These are phyloP conservation scores for Phytopythium chamaehyphon DNA, from an alignment of 352 stramenopile genomes.

Conservation along the genomic window DNA sequence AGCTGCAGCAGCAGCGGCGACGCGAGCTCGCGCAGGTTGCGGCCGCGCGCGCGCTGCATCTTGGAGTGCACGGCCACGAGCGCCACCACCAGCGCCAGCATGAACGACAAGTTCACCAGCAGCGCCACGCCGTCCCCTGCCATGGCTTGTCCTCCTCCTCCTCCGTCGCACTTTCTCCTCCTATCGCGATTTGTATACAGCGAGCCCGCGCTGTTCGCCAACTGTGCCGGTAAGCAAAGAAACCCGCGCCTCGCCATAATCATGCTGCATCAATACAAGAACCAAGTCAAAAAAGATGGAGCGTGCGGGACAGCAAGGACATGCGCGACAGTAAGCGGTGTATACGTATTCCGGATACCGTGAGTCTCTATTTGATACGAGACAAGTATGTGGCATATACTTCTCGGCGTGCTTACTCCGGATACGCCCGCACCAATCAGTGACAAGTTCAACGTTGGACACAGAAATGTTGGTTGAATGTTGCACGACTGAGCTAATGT, in stretches of 20 bases:
- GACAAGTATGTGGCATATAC: neutral
- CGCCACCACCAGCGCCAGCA: conserved; percentile 30
- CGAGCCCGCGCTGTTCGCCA: neutral
- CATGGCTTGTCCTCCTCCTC: conserved; percentile 17
- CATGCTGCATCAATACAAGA: too few relatives aligned
- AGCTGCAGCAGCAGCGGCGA: conserved; percentile 56
- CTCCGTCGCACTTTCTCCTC: neutral
- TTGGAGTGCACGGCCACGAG: conserved; percentile 54
- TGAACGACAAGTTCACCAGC: conserved; percentile 37
- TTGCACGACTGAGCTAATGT: too few relatives aligned
- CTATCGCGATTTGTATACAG: conserved; percentile 2
- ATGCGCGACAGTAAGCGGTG: neutral
- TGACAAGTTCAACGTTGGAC: conserved; percentile 8
- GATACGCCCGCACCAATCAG: conserved; percentile 8
- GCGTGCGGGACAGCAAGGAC: too few relatives aligned
- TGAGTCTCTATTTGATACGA: neutral
- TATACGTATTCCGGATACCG: neutral
- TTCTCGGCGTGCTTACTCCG: neutral
- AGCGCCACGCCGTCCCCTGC: conserved; percentile 25
- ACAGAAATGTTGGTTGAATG: too few relatives aligned
- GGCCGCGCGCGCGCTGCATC: conserved; percentile 34
- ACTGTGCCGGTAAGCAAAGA: neutral
- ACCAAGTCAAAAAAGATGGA: too few relatives aligned
- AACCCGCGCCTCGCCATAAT: too few relatives aligned
- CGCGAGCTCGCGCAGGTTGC: conserved; percentile 40